Evolutionary conservation across 352 stramenopile species (phyloP).

Genomic region (Phytophthora agathidicida): DNA sequence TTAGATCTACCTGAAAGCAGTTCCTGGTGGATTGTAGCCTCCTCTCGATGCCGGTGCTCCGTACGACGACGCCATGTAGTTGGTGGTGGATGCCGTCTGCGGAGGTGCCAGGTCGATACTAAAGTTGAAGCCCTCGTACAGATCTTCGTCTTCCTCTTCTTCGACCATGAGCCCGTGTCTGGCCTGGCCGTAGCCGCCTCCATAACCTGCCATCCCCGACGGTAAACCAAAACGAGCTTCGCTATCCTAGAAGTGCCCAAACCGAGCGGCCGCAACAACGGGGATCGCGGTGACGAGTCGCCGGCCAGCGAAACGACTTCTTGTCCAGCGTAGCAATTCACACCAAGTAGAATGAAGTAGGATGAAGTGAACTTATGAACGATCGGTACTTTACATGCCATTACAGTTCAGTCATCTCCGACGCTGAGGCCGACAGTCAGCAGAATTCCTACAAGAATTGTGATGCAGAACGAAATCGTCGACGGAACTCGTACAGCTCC

Average conservation of each 20-base stretch:
- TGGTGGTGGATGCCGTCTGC: slow-evolving; percentile 65
- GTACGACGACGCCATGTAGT: slow-evolving; percentile 67
- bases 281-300: slow-evolving; percentile 42
- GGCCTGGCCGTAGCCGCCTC: slow-evolving; percentile 57
- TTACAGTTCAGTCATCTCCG: slow-evolving; percentile 10
- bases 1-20: slow-evolving; percentile 62
- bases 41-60: slow-evolving; percentile 57
- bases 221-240: background rate
- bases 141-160: slow-evolving; percentile 86
- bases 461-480: background rate
- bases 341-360: too few relatives aligned
- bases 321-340: slow-evolving; percentile 4
- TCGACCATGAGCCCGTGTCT: slow-evolving; percentile 70
- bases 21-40: slow-evolving; percentile 71
- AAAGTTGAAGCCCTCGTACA: slow-evolving; percentile 93
- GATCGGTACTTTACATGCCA: slow-evolving; percentile 2
- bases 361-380: too few relatives aligned
- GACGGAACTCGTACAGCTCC: slow-evolving; percentile 20
- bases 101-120: slow-evolving; percentile 81
- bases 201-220: slow-evolving; percentile 44
- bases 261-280: slow-evolving; percentile 20
- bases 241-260: slow-evolving; percentile 15
- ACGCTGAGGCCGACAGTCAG: slow-evolving; percentile 20
- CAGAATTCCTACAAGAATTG: slow-evolving; percentile 10
- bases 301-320: slow-evolving; percentile 33